These are phyloP conservation scores for Aspergillus niger DNA, from an alignment of 2,329 filamentous ascomycete genomes.

Conservation along the genomic window DNA sequence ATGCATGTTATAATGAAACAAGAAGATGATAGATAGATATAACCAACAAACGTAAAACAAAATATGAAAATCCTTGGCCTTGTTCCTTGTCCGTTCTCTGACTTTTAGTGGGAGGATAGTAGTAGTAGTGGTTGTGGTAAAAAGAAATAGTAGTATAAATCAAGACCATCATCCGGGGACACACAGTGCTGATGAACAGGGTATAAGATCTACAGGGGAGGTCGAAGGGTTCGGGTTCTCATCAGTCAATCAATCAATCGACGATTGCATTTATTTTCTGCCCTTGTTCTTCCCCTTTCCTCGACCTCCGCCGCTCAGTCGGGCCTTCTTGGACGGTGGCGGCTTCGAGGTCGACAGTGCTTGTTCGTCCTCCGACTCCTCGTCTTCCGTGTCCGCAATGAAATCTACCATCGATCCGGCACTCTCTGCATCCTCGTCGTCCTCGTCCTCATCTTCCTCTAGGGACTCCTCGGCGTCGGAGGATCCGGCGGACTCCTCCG, in stretches of 20 bases:
- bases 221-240: conserved; percentile 1
- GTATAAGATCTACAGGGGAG: conserved; percentile 16
- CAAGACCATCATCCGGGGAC: conserved; percentile 5
- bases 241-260: too few relatives aligned
- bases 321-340: conserved; percentile 41
- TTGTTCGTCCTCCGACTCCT: conserved; percentile 35
- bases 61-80: conserved; percentile 1
- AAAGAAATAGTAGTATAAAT: background rate
- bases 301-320: conserved; percentile 25
- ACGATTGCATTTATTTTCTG: conserved; percentile 31
- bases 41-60: conserved; percentile 1
- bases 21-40: conserved; percentile 4
- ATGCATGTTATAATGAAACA: background rate
- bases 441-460: conserved; percentile 60
- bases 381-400: conserved; percentile 50
- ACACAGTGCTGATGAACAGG: conserved; percentile 6
- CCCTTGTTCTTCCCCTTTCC: conserved; percentile 39
- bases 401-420: conserved; percentile 51
- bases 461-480: conserved; percentile 53
- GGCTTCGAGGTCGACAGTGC: conserved; percentile 23
- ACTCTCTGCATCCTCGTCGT: conserved; percentile 65
- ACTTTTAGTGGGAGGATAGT: conserved; percentile 3
- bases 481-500: conserved; percentile 45
- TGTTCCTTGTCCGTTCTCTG: background rate
- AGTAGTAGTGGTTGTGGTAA: too few relatives aligned